A percentile compares a stretch with the other conserved stretches of the same genome.
These are phyloP conservation scores for Seminavis robusta DNA, from an alignment of 108 stramenopile genomes.

Conservation along the genomic window DNA sequence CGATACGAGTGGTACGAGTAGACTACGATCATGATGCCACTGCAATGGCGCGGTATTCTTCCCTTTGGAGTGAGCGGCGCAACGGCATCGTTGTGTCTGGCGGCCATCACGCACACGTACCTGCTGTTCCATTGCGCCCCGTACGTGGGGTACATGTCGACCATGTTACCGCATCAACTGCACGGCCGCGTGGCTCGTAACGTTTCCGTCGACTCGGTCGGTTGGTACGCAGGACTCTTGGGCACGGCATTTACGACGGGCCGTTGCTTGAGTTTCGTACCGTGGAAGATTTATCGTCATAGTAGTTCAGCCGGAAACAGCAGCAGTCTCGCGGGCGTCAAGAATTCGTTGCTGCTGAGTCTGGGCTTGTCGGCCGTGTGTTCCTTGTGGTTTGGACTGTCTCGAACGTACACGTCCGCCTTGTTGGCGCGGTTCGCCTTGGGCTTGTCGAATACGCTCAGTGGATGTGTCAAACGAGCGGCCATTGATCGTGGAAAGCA, in stretches of 20 bases:
- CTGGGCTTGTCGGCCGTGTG: neutral
- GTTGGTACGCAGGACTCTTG: constrained; percentile 4
- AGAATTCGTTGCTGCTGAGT: neutral
- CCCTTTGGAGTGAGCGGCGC: too few species aligned
- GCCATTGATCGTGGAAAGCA: constrained; percentile 1
- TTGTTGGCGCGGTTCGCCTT: constrained; percentile 1
- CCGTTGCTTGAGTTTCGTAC: neutral
- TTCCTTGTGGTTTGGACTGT: constrained; percentile 4
- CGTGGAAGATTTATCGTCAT: constrained; percentile 2
- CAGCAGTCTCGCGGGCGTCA: neutral
- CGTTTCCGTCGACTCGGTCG: neutral
- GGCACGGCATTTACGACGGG: constrained; percentile 1
- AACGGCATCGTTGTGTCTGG: constrained; percentile 16
- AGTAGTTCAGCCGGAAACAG: too few species aligned
- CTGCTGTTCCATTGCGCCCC: constrained; percentile 5
- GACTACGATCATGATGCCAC: too few species aligned
- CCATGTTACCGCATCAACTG: too few species aligned
- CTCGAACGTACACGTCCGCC: neutral
- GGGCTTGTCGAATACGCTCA: constrained; percentile 3
- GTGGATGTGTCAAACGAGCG: constrained; percentile 3
- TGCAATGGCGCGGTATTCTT: too few species aligned
- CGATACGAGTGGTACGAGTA: too few species aligned
- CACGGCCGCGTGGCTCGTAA: neutral
- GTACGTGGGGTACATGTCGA: constrained; percentile 9
- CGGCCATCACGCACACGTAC: constrained; percentile 29